A percentile compares a stretch with the other conserved stretches of the same genome.
phyloP scores from a whole-genome alignment of 2,329 filamentous ascomycete genomes.

The Colletotrichum tamarilloi region DNA sequence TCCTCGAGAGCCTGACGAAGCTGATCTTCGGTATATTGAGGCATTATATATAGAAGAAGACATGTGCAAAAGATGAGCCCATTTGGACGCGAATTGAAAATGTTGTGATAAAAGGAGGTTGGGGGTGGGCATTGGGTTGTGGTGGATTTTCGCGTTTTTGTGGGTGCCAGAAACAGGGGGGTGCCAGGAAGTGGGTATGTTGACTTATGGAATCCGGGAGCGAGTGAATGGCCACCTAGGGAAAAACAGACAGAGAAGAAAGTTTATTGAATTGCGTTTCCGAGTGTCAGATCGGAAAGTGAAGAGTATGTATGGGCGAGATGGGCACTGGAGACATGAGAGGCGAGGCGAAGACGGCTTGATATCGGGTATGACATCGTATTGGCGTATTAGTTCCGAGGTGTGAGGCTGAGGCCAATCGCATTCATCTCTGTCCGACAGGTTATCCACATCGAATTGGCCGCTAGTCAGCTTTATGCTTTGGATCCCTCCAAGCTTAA shows the following conservation, averaged over 20 bases:
- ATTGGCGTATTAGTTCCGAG: background rate
- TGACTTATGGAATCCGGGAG: background rate
- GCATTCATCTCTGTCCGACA: background rate
- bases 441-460: background rate
- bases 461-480: background rate
- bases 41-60: no score
- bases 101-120: no score
- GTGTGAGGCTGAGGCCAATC: background rate
- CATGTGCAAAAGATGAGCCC: no score
- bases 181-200: no score
- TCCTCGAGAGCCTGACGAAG: no score
- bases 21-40: no score
- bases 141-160: no score
- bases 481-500: background rate
- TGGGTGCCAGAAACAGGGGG: no score
- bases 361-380: background rate
- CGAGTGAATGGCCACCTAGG: no score
- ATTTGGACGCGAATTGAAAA: no score
- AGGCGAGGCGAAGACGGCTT: background rate
- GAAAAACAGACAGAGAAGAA: no score
- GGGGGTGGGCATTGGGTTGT: no score
- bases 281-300: background rate
- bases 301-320: background rate
- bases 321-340: background rate
- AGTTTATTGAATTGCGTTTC: background rate